Evolutionary conservation across 805 yeast genomes (phyloP), one percentile per base, ranked within the genome.

Genomic region (Cyberlindnera petersonii): DNA sequence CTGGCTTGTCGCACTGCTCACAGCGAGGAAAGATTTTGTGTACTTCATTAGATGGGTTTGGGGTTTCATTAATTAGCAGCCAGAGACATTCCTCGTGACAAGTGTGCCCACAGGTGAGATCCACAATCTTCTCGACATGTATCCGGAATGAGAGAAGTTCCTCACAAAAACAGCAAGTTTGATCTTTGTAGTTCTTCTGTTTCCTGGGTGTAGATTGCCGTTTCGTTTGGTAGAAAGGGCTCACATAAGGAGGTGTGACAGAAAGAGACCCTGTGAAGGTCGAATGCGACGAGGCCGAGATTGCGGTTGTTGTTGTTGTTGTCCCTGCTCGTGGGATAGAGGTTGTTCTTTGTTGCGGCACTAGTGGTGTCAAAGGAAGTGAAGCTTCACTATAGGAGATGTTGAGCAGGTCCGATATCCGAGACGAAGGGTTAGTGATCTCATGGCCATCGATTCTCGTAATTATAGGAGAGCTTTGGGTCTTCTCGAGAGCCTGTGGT

Each of bases 61-160:
- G 37, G 2, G 43, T 24, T 7, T 41, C 42, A 22, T 39, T 35
- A 2, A 55, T 36, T 15, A 54, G 16, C 6, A 66, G 39, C 31
- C 52, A 52, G 20, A 71, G 59, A 44, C 77, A 72, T 37, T 71
- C 71, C 29, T 68, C 71, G 44, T 72, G 77, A 26, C 70, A 59
- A 17, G 59, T 55, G 42, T 71, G 72, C 7, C 72, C 74, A 53
- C 77, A 72, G 9, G 48, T 52, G 22, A 72, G 51, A 27, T 61
- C 61, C 20, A 72, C 53, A 11, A 67, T 46, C 31, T 51, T 56
- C 48, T 72, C 77, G 15, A 45, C 42, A 3, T 49, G 51, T 13
- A 72, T 50, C 26, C 61, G 68, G 10, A 66, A 57, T 13, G 63
- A 55, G 3, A 71, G 49, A 2, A 56, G 49, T 37, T 72, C 77